These are phyloP conservation scores for Pinus taeda DNA, from an alignment of 75 land plant genomes.

Conservation along the genomic window DNA sequence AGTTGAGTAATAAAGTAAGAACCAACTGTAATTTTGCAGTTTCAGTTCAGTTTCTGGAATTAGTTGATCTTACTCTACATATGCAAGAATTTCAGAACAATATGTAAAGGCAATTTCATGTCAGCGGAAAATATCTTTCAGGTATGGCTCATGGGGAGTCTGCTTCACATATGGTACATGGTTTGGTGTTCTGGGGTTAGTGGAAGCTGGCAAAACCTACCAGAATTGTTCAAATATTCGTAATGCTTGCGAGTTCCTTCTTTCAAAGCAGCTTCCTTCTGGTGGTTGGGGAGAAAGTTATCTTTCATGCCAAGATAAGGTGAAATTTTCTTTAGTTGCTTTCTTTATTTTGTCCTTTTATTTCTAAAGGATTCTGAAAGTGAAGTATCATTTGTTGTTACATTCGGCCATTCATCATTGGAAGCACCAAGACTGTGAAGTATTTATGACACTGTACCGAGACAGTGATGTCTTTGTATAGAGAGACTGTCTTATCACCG, in stretches of 20 bases:
- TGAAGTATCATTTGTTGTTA: too few relatives aligned
- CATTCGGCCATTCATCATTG: too few relatives aligned
- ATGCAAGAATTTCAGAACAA: not conserved
- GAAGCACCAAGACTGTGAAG: too few relatives aligned
- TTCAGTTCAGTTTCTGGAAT: too few relatives aligned
- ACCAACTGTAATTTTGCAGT: too few relatives aligned
- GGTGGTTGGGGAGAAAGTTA: constrained; percentile 99
- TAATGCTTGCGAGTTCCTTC: constrained; percentile 77
- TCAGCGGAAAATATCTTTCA: constrained; percentile 13
- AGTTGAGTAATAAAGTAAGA: too few relatives aligned
- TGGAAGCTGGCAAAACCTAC: constrained; percentile 62
- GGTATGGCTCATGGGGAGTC: constrained; percentile 93
- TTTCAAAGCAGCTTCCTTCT: constrained; percentile 67
- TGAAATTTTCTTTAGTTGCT: not conserved
- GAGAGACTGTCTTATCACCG: too few relatives aligned
- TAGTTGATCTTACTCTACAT: too few relatives aligned
- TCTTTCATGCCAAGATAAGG: constrained; percentile 80
- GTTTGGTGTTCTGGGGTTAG: constrained; percentile 79
- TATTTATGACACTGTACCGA: too few relatives aligned
- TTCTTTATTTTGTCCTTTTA: constrained; percentile 3
- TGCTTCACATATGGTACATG: constrained; percentile 88
- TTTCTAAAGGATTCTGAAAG: not conserved
- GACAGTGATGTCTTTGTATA: too few relatives aligned
- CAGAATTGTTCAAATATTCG: constrained; percentile 36
- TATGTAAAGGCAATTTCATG: not conserved